Evolutionary conservation across 495 filamentous ascomycete genomes (phyloP).

Genomic region (Aspergillus taichungensis): DNA sequence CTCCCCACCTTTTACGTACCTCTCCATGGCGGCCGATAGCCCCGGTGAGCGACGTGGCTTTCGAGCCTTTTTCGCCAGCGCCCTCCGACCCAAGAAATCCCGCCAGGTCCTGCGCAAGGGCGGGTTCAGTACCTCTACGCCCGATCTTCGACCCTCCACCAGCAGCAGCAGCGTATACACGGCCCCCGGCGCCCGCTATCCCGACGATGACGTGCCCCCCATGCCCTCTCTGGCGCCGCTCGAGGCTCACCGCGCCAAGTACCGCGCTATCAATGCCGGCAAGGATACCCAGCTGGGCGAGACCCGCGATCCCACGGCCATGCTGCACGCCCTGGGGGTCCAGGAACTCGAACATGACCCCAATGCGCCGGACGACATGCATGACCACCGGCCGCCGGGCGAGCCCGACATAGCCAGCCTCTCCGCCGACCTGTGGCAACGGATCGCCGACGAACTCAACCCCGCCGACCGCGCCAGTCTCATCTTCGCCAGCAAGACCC

Average conservation of each 20-base stretch:
- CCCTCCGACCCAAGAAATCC: constrained; percentile 37
- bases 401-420: constrained; percentile 38
- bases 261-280: constrained; percentile 19
- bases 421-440: constrained; percentile 33
- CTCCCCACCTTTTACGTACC: background rate
- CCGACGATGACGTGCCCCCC: constrained; percentile 23
- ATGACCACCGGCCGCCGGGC: constrained; percentile 26
- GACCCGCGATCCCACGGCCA: constrained; percentile 36
- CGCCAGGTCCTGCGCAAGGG: constrained; percentile 38
- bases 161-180: constrained; percentile 13
- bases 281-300: constrained; percentile 43
- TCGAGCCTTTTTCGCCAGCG: constrained; percentile 26
- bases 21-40: constrained; percentile 28
- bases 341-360: constrained; percentile 25
- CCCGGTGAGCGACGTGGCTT: constrained; percentile 28
- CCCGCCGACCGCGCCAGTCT: constrained; percentile 39
- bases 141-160: constrained; percentile 20
- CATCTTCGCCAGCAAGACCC: constrained; percentile 36
- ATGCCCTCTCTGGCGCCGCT: constrained; percentile 31
- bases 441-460: constrained; percentile 30
- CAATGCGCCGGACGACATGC: constrained; percentile 8
- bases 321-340: constrained; percentile 38
- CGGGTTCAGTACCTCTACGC: constrained; percentile 20
- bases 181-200: no score
- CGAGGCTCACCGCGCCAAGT: constrained; percentile 32